phyloP scores from a whole-genome alignment of 2,329 filamentous ascomycete species.

The Aspergillus oerlinghausenensis region DNA sequence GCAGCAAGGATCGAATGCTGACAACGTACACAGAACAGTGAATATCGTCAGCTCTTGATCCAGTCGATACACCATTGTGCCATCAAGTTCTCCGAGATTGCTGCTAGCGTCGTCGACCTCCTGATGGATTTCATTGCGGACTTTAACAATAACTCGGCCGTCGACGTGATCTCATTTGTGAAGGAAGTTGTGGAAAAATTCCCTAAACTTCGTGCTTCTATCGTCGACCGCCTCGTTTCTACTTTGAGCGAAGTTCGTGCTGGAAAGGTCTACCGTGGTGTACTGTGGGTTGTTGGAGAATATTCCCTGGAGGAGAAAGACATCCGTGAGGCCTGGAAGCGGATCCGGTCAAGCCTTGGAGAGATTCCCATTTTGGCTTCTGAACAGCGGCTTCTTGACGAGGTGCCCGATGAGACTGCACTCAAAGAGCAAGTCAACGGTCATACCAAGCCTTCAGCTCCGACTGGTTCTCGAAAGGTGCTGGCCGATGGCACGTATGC shows the following conservation, averaged over 20 bases:
- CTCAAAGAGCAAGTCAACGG: conserved; percentile 71
- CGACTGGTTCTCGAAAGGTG: conserved; percentile 83
- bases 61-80: conserved; percentile 97
- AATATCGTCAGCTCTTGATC: conserved; percentile 91
- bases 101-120: conserved; percentile 89
- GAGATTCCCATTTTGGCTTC: conserved; percentile 96
- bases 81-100: conserved; percentile 98
- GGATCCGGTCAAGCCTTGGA: conserved; percentile 85
- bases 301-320: conserved; percentile 92
- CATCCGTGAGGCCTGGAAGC: conserved; percentile 94
- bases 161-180: conserved; percentile 97
- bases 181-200: conserved; percentile 99
- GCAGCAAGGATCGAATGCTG: conserved; percentile 11
- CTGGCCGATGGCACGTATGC: conserved; percentile 96
- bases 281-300: conserved; percentile 96
- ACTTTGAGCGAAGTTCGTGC: conserved; percentile 90
- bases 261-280: conserved; percentile 94
- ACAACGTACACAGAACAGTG: conserved; percentile 58
- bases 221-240: conserved; percentile 81
- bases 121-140: conserved; percentile 99
- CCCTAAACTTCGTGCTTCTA: conserved; percentile 78
- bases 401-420: conserved; percentile 67
- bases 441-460: conserved; percentile 67
- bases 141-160: conserved; percentile 93
- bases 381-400: conserved; percentile 85